Conservation (phyloP, 148 eudicot genomes). For the Silene uniflora region DNA sequence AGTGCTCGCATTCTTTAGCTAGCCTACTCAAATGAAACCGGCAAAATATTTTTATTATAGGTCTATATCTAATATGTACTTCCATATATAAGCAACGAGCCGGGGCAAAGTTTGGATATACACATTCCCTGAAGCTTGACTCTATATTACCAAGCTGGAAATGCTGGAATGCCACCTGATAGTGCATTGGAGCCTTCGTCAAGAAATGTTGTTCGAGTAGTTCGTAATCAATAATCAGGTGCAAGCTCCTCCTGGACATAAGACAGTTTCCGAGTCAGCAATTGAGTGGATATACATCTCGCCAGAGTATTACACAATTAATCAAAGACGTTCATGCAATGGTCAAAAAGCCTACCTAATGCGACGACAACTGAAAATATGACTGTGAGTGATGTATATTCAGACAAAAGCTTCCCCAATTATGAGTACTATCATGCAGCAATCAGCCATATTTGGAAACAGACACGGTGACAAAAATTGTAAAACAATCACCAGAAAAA, state of each 20-base stretch:
- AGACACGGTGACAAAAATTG: too few species aligned
- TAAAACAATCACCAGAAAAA: too few species aligned
- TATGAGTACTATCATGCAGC: background rate
- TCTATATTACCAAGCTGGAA: background rate
- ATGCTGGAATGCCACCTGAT: background rate
- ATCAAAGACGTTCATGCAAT: background rate
- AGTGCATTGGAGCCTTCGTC: background rate
- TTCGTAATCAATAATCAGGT: too few species aligned
- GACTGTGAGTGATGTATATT: background rate
- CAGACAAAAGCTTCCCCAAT: background rate
- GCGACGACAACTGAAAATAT: background rate
- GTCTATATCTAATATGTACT: background rate
- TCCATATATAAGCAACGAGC: constrained; percentile 3
- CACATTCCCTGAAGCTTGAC: background rate
- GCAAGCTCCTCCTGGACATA: background rate
- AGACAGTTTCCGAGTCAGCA: background rate
- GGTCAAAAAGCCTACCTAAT: background rate
- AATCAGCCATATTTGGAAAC: background rate
- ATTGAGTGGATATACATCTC: background rate
- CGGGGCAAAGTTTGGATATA: background rate
- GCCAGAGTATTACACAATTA: background rate
- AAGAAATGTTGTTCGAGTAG: background rate
- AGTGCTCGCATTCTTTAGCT: background rate
- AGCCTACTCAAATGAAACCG: background rate
- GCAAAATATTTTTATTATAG: background rate